Evolutionary conservation across 768 basidiomycete genomes (phyloP).

Genomic region (Suillus alpinus): DNA sequence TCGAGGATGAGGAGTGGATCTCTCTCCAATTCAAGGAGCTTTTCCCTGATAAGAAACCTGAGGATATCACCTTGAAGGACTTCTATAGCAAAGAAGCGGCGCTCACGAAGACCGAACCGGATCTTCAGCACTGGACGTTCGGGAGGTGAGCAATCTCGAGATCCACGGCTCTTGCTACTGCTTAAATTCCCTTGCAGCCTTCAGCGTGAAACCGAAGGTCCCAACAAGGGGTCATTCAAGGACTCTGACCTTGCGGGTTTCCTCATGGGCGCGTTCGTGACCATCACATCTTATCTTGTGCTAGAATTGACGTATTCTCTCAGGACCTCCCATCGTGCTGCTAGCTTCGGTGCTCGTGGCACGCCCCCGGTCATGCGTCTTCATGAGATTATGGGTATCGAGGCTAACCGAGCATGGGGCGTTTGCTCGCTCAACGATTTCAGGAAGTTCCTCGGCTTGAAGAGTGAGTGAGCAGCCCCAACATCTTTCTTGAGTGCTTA

Average conservation of each 20-base stretch:
- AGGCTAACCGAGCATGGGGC: constrained; percentile 74
- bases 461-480: constrained; percentile 42
- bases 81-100: constrained; percentile 47
- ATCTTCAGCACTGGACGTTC: constrained; percentile 64
- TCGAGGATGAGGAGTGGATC: constrained; percentile 71
- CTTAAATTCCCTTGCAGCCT: constrained; percentile 39
- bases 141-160: constrained; percentile 42
- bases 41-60: constrained; percentile 52
- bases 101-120: constrained; percentile 40
- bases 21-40: constrained; percentile 42
- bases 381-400: constrained; percentile 84
- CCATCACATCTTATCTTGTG: background rate
- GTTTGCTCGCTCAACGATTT: constrained; percentile 85
- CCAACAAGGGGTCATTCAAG: constrained; percentile 41
- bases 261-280: constrained; percentile 63
- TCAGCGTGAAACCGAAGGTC: constrained; percentile 54
- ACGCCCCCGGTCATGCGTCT: constrained; percentile 74
- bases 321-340: constrained; percentile 72
- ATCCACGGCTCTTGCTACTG: background rate
- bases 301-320: background rate
- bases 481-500: background rate
- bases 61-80: constrained; percentile 45
- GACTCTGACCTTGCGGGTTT: constrained; percentile 69
- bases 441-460: constrained; percentile 77
- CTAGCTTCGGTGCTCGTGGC: constrained; percentile 70